A percentile compares a stretch with the other conserved stretches of the same genome.
Conservation (phyloP, 164 flowering plant genomes). For the Cinnamomum micranthum region DNA sequence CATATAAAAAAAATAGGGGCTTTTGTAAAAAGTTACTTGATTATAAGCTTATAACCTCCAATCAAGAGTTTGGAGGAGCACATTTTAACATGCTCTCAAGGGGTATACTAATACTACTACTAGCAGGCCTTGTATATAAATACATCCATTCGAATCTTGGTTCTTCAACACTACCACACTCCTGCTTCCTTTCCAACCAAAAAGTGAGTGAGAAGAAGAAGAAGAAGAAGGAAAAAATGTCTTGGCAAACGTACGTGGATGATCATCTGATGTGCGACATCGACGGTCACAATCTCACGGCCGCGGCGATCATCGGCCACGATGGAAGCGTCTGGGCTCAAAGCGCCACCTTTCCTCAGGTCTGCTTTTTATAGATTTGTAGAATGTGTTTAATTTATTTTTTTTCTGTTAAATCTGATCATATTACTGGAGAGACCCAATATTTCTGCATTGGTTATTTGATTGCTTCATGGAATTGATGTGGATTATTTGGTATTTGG, state of each 20-base stretch:
- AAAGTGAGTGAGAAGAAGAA: not conserved
- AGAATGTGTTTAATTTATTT: not conserved
- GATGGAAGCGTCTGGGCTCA: constrained; percentile 13
- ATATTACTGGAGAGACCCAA: not conserved
- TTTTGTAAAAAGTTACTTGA: too few relatives aligned
- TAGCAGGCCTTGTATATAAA: too few relatives aligned
- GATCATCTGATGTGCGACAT: constrained; percentile 13
- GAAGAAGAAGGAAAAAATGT: not conserved
- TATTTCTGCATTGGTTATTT: not conserved
- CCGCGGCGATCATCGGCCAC: constrained; percentile 10
- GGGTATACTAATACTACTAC: not conserved
- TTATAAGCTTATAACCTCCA: too few relatives aligned
- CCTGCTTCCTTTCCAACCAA: not conserved
- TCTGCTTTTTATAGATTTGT: not conserved
- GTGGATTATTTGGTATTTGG: not conserved
- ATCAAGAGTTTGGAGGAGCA: not conserved
- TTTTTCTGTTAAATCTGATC: not conserved
- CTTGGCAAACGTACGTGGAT: constrained; percentile 9
- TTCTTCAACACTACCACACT: not conserved
- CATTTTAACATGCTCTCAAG: not conserved
- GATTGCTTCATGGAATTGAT: not conserved
- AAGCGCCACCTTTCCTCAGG: constrained; percentile 10
- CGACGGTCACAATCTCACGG: constrained; percentile 6
- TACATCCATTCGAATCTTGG: not conserved
- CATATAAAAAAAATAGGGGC: too few relatives aligned